Percentiles rank a stretch among this genome's conserved stretches.
These are phyloP conservation scores for Bolboschoenoplectus hybrid DNA, from an alignment of 202 grass and related monocot genomes.

Conservation along the genomic window DNA sequence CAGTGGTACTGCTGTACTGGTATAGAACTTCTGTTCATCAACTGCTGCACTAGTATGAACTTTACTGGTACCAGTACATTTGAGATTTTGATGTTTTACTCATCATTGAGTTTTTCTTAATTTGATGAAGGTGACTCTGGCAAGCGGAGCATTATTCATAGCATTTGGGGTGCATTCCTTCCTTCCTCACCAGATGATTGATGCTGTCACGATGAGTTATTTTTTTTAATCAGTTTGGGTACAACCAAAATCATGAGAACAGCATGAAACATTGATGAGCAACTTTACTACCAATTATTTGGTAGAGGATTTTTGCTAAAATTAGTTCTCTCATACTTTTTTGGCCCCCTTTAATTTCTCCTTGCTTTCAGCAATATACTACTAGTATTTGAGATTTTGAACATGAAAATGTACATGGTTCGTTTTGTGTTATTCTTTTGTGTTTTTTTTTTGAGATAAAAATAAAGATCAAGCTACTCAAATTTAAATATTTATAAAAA, in stretches of 20 bases:
- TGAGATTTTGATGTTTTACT: background rate
- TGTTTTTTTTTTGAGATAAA: no score
- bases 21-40: background rate
- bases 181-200: conserved; percentile 37
- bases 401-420: background rate
- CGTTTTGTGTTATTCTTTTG: no score
- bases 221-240: background rate
- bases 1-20: background rate
- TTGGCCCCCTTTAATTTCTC: background rate
- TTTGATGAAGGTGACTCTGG: conserved; percentile 67
- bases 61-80: background rate
- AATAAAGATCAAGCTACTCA: no score
- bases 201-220: background rate
- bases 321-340: background rate
- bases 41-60: background rate
- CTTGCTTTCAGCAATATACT: background rate
- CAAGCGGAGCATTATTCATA: conserved; percentile 83
- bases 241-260: background rate
- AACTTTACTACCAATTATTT: background rate
- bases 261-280: background rate
- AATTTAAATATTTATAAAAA: no score
- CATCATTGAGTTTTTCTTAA: conserved; percentile 8
- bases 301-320: background rate
- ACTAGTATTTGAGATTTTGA: background rate
- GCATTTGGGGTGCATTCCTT: conserved; percentile 80